Evolutionary conservation across 345 rosid genomes (phyloP), one percentile per base, ranked within the genome.

Genomic region (Eucalyptus brandiana): DNA sequence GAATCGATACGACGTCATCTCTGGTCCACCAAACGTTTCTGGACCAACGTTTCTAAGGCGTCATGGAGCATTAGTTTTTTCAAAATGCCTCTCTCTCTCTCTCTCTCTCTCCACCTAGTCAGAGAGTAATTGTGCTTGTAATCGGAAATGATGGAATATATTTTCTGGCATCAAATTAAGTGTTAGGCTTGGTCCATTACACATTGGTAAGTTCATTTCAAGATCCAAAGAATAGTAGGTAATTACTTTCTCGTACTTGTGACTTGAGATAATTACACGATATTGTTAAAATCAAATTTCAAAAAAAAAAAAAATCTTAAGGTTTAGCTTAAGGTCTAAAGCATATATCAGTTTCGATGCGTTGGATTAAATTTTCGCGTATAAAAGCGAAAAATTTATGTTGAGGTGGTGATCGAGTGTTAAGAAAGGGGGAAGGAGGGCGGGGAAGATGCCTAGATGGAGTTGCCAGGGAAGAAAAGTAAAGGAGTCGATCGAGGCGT

Each of bases 221-320:
- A 56, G 62, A 56, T 24, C 62, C 62, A 56, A 56, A 56, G 62
- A 56, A 56, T 23, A 56, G 62, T 56, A 24, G 30, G 14, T 0
- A 2, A 56, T 56, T 11, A 56, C 62, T 56, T 56, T 56, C 62
- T 0, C 7, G 0, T 56, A 0, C 30, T 56, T 11, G 0, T 24
- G 14, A 56, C 62, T 56, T 10, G 62, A 24, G 3, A 24, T 56
- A 56, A 56, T 56, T 24, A 56, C 30, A 24, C 1, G 0, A 1
- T 24, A 56, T 2, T 26, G 13, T 56, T 56, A 56, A 0, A 56
- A 56, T 56, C 30, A 56, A 56, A 56, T 24, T 56, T 16, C n/a
- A 2, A 9, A 23, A 56, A 56, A 56, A 9, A 19, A 54, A 23
- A 24, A 23, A 9, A 56, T 56, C 62, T 56, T 56, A 24, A 2